Conservation (phyloP, 2,329 filamentous ascomycete genomes). For the Byssochlamys sp. region DNA sequence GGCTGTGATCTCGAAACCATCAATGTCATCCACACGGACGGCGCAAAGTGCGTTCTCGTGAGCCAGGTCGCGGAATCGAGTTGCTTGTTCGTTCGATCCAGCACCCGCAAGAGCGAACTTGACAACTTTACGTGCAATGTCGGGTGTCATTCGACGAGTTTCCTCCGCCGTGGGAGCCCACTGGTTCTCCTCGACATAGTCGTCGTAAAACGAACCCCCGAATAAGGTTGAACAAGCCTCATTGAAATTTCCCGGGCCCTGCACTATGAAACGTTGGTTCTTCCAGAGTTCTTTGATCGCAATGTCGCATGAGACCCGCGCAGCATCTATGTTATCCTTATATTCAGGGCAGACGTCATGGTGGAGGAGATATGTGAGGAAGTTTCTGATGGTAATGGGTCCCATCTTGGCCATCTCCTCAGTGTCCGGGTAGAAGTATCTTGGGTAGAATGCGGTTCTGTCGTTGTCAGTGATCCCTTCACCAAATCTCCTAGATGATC, state of each 20-base stretch:
- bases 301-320: conserved; percentile 55
- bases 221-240: conserved; percentile 62
- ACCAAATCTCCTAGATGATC: background rate
- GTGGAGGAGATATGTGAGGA: conserved; percentile 74
- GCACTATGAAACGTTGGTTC: conserved; percentile 41
- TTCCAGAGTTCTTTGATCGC: conserved; percentile 59
- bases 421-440: conserved; percentile 48
- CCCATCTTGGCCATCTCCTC: conserved; percentile 48
- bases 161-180: conserved; percentile 31
- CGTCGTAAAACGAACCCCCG: conserved; percentile 42
- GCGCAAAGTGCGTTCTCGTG: conserved; percentile 31
- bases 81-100: conserved; percentile 31
- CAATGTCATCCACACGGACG: conserved; percentile 38
- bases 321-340: conserved; percentile 54
- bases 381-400: conserved; percentile 66
- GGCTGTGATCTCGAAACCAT: conserved; percentile 52
- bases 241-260: conserved; percentile 72
- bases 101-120: conserved; percentile 41
- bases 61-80: conserved; percentile 29
- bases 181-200: conserved; percentile 30
- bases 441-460: conserved; percentile 49
- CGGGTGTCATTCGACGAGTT: conserved; percentile 32
- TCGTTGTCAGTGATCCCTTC: conserved; percentile 4
- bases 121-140: conserved; percentile 42
- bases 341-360: conserved; percentile 84